Conservation (phyloP, 257 asterid species). For the Gardenia jasminoides region DNA sequence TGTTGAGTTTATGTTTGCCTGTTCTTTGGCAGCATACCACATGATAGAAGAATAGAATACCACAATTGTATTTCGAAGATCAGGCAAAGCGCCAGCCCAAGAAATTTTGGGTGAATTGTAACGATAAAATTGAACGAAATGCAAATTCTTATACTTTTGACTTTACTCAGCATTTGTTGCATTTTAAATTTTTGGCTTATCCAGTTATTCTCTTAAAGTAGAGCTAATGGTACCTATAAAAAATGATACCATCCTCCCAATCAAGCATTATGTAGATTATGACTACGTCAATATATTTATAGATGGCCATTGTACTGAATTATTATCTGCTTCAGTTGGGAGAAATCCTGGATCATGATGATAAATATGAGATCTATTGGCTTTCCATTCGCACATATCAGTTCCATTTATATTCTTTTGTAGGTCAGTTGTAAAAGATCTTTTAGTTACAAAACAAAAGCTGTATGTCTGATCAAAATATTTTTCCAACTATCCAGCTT, state of each 20-base stretch:
- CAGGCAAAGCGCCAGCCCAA: background rate
- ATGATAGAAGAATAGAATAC: background rate
- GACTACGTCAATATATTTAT: background rate
- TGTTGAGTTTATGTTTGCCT: background rate
- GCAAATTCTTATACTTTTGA: slow-evolving; percentile 6
- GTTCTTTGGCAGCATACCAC: slow-evolving; percentile 3
- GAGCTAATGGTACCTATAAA: background rate
- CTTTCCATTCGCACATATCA: background rate
- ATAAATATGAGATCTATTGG: background rate
- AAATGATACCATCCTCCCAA: background rate
- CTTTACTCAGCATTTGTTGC: background rate
- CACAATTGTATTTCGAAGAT: background rate
- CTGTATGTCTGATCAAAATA: background rate
- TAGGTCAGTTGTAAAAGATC: background rate
- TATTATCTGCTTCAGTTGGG: background rate
- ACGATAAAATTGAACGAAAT: slow-evolving; percentile 7
- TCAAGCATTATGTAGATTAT: background rate
- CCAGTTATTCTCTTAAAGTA: background rate
- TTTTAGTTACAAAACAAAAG: background rate
- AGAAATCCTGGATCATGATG: background rate
- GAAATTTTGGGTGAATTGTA: slow-evolving; percentile 2
- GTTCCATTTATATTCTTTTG: background rate
- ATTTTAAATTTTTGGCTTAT: background rate
- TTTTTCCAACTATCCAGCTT: too few species aligned
- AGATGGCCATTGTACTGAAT: background rate